Conservation (phyloP, 2,329 filamentous ascomycete species). For the Pyrenophora seminiperda region DNA sequence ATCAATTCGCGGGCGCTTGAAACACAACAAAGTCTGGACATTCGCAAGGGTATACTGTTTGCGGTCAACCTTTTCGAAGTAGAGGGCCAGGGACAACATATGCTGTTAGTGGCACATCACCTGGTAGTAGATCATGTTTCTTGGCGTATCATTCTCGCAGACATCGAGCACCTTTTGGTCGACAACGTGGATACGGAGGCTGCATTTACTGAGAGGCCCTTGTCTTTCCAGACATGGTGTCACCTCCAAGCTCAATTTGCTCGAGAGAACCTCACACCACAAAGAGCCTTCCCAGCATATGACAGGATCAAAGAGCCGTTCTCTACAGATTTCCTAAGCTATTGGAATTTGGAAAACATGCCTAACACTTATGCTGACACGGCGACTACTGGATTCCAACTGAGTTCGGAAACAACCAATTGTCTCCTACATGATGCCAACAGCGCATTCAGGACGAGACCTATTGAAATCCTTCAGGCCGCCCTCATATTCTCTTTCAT, state of each 20-base stretch:
- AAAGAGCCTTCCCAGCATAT: neutral
- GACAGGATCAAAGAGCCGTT: no score
- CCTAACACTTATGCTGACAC: neutral
- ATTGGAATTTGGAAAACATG: neutral
- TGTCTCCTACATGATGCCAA: conserved; percentile 18
- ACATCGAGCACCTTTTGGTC: conserved; percentile 42
- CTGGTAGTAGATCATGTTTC: conserved; percentile 52
- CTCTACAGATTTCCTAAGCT: no score
- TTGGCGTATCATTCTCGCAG: conserved; percentile 51
- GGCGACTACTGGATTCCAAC: neutral
- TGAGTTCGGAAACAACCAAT: neutral
- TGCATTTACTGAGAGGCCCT: neutral
- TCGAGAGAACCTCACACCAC: neutral
- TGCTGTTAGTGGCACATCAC: conserved; percentile 38
- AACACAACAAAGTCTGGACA: conserved; percentile 12
- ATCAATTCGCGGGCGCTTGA: neutral
- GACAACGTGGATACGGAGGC: conserved; percentile 7
- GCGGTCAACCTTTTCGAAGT: conserved; percentile 29
- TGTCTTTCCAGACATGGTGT: neutral
- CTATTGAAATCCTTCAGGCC: conserved; percentile 37
- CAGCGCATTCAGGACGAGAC: conserved; percentile 56
- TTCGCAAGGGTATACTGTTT: conserved; percentile 19
- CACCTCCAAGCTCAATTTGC: neutral
- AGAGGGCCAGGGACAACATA: conserved; percentile 4
- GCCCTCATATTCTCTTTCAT: conserved; percentile 48